Evolutionary conservation across 768 basidiomycete species (phyloP).

Genomic region (Gymnopilus junonius): DNA sequence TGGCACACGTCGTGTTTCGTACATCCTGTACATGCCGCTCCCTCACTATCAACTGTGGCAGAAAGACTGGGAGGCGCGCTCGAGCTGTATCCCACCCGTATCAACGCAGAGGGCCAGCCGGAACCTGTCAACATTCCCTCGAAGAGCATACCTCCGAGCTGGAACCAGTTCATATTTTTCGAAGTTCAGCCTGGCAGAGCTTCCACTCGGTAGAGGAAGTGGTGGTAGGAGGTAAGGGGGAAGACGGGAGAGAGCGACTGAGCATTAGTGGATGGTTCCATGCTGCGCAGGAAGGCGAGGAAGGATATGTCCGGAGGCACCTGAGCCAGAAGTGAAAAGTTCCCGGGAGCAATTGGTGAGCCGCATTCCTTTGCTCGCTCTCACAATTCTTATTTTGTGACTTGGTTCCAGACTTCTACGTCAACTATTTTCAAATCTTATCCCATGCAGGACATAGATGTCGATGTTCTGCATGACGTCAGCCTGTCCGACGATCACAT

Average conservation of each 20-base stretch:
- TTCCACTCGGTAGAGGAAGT: conserved; percentile 99
- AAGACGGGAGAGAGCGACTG: conserved; percentile 77
- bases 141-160: conserved; percentile 75
- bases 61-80: conserved; percentile 89
- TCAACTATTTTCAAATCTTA: conserved; percentile 64
- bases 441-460: conserved; percentile 44
- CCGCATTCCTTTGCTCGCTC: conserved; percentile 43
- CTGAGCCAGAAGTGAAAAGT: conserved; percentile 59
- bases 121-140: conserved; percentile 71
- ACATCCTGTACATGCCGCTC: conserved; percentile 95
- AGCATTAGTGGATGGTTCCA: conserved; percentile 99
- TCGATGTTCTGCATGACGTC: conserved; percentile 53
- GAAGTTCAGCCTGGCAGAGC: conserved; percentile 94
- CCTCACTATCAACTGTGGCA: conserved; percentile 79
- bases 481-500: conserved; percentile 61
- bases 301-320: conserved; percentile 70
- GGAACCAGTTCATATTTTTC: conserved; percentile 90
- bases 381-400: conserved; percentile 13
- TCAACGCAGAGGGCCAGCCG: conserved; percentile 61
- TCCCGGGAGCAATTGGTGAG: conserved; percentile 90
- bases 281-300: conserved; percentile 87
- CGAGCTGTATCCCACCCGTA: conserved; percentile 83
- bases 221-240: conserved; percentile 71
- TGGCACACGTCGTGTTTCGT: conserved; percentile 90
- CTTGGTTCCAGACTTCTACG: conserved; percentile 54